phyloP scores from a whole-genome alignment of 2,329 filamentous ascomycete genomes.

The Exophiala lecanii-corni region DNA sequence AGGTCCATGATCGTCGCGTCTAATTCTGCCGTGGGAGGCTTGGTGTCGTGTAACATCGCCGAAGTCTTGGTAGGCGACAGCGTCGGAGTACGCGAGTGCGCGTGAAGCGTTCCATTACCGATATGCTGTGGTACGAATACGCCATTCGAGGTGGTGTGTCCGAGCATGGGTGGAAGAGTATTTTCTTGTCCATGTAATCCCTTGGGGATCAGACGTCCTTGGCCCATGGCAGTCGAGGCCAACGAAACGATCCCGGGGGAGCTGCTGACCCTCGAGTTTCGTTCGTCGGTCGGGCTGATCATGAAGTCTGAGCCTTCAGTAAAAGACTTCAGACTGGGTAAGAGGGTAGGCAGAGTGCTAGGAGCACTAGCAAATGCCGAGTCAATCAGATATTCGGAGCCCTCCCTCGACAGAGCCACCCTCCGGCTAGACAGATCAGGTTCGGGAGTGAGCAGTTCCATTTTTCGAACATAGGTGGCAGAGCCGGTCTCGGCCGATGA shows the following conservation, averaged over 20 bases:
- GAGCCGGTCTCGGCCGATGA: slow-evolving; percentile 19
- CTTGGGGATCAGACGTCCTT: slow-evolving; percentile 8
- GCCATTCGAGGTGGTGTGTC: slow-evolving; percentile 14
- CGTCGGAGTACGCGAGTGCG: slow-evolving; percentile 3
- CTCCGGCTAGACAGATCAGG: slow-evolving; percentile 21
- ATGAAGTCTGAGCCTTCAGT: slow-evolving; percentile 18
- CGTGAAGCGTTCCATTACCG: slow-evolving; percentile 11
- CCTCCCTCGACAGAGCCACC: slow-evolving; percentile 17
- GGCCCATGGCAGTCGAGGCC: slow-evolving; percentile 11
- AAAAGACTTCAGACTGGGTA: slow-evolving; percentile 24
- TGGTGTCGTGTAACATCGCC: slow-evolving; percentile 1
- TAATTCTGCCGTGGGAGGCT: slow-evolving; percentile 15
- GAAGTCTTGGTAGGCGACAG: slow-evolving; percentile 11
- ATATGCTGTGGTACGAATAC: slow-evolving; percentile 12
- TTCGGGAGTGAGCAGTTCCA: slow-evolving; percentile 25
- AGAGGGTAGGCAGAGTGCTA: slow-evolving; percentile 13
- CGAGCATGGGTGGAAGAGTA: slow-evolving; percentile 23
- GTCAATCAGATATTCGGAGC: slow-evolving; percentile 20
- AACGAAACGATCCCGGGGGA: slow-evolving; percentile 17
- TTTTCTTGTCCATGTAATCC: slow-evolving; percentile 13
- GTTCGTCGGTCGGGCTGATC: slow-evolving; percentile 16
- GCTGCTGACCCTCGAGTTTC: slow-evolving; percentile 16
- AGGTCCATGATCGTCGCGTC: slow-evolving; percentile 23
- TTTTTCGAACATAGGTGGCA: slow-evolving; percentile 21
- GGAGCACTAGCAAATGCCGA: slow-evolving; percentile 9